A percentile compares a stretch with the other conserved stretches of the same genome.
These are phyloP conservation scores for Neurospora intermedia DNA, from an alignment of 495 filamentous ascomycete genomes.

Conservation along the genomic window DNA sequence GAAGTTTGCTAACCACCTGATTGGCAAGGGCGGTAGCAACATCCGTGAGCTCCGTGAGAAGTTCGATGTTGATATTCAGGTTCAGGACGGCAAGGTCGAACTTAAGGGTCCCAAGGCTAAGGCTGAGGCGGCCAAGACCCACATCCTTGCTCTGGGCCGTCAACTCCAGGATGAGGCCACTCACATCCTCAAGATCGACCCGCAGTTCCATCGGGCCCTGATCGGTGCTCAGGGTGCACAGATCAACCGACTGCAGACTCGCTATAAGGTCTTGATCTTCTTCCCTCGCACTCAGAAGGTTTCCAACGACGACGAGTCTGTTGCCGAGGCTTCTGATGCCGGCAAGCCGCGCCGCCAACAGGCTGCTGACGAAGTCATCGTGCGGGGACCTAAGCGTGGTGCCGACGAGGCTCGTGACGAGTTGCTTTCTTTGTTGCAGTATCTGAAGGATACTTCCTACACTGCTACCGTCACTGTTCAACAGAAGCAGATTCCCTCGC, in stretches of 20 bases:
- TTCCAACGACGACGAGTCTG: slow-evolving; percentile 56
- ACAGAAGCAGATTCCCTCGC: slow-evolving; percentile 71
- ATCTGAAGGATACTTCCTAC: slow-evolving; percentile 73
- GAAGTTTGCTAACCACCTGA: slow-evolving; percentile 86
- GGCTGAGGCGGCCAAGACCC: slow-evolving; percentile 68
- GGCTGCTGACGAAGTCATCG: slow-evolving; percentile 76
- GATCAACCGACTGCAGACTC: slow-evolving; percentile 82
- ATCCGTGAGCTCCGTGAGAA: slow-evolving; percentile 93
- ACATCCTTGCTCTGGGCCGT: slow-evolving; percentile 65
- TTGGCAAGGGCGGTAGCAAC: slow-evolving; percentile 84
- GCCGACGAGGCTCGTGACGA: slow-evolving; percentile 86
- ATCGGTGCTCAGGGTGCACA: slow-evolving; percentile 84
- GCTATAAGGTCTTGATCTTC: slow-evolving; percentile 86
- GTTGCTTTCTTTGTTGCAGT: slow-evolving; percentile 75
- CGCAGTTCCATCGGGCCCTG: slow-evolving; percentile 76
- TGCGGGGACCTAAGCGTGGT: slow-evolving; percentile 83
- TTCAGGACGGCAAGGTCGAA: slow-evolving; percentile 60
- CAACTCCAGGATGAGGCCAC: slow-evolving; percentile 81
- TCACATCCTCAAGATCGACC: slow-evolving; percentile 74
- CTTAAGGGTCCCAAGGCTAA: slow-evolving; percentile 51
- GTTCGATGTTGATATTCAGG: slow-evolving; percentile 94
- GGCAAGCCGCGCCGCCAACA: slow-evolving; percentile 63
- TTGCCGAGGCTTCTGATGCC: slow-evolving; percentile 60
- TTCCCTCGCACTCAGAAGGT: slow-evolving; percentile 66
- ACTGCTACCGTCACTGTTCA: slow-evolving; percentile 71